Base-by-base conservation (phyloP, 805 yeast species). In the Schwanniomyces occidentalis region DNA sequence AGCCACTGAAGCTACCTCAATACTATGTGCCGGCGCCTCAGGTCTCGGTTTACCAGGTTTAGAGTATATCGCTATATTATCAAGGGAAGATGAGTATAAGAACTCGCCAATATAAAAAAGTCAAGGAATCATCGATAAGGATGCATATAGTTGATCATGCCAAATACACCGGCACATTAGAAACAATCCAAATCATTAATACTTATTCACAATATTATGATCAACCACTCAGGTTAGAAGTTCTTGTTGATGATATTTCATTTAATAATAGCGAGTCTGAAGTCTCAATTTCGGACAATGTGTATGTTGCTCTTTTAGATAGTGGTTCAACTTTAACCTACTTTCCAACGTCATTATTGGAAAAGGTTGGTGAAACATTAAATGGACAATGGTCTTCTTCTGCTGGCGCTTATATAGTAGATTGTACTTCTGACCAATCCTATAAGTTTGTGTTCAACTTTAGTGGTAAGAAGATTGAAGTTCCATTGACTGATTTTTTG, bases 41-140 rank as follows among this genome's bases (percentile, higher is more conserved):
- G 89, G 90, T 17, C 76, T 85, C 42, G 91, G 93, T 8, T 66
- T 84, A 32, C 61, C 76, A 4, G 84, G 79, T 9, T 68, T 85
- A 35, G 95, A 89, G 57, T 66, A 76, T 3, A 83, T 16, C 39
- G 10, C n/a, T n/a, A n/a, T n/a, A n/a, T n/a, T n/a, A n/a, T n/a
- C 41, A 42, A 2, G 35, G 28, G 33, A 40, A 19, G 59, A 63
- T 49, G 42, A 41, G 27, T 68, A 68, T 46, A 63, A 62, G 45
- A 68, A 68, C 47, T 52, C 65, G 24, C 73, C 73, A 8, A 25
- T 56, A 17, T 49, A 67, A 43, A 52, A 42, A 32, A 46, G 35
- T 33, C 49, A 52, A 35, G 73, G 73, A 3, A 35, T 49, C 16
- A 68, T 65, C 36, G 30, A 51, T 28, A 63, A 58, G 40, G 48